phyloP scores from a whole-genome alignment of 805 yeast species.

The Suhomyces vadensis region DNA sequence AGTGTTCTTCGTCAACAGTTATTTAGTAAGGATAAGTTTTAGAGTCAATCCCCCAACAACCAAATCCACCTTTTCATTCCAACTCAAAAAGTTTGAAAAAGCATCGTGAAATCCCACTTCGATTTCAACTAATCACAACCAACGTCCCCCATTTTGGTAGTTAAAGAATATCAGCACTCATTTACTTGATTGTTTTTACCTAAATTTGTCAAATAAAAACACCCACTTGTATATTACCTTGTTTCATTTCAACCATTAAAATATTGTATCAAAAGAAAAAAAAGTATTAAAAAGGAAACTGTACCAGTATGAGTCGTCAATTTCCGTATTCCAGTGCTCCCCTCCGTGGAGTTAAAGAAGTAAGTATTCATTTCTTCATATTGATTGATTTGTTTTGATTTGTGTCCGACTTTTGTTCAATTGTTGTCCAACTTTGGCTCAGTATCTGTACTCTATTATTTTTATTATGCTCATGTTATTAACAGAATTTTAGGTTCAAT shows the following conservation, averaged over 20 bases:
- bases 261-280: constrained; percentile 15
- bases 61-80: constrained; percentile 2
- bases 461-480: constrained; percentile 16
- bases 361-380: constrained; percentile 34
- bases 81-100: not conserved
- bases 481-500: constrained; percentile 63
- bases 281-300: constrained; percentile 10
- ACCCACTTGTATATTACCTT: constrained; percentile 3
- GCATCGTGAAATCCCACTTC: not conserved
- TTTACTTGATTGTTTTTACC: constrained; percentile 31
- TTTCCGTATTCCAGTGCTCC: constrained; percentile 98
- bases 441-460: not conserved
- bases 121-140: not conserved
- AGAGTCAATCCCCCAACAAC: constrained; percentile 5
- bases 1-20: constrained; percentile 6
- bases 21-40: constrained; percentile 5
- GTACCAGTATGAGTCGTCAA: constrained; percentile 43
- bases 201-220: constrained; percentile 1
- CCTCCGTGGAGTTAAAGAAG: constrained; percentile 94
- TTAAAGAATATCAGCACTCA: constrained; percentile 26
- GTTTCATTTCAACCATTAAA: constrained; percentile 7
- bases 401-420: no score
- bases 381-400: constrained; percentile 2
- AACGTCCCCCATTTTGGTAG: not conserved
- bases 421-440: not conserved